Evolutionary conservation across 78 protist genomes (phyloP), one percentile per base, ranked within the genome.

Genomic region (Diacronema lutheri): DNA sequence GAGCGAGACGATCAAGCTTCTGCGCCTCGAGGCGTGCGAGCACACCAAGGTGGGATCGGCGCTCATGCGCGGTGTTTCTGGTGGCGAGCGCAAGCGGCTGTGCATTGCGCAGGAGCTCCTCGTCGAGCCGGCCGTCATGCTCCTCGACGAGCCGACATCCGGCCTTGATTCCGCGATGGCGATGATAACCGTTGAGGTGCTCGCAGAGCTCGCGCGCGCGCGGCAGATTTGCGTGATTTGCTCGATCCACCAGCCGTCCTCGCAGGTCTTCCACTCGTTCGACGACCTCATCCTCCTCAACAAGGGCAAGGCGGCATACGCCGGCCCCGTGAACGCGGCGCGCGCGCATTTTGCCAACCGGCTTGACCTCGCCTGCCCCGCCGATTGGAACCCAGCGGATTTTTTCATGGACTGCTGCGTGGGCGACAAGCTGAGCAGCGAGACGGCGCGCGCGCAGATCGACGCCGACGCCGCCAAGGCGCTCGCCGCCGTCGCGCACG

Each of bases 191-290:
- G 58, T 87, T 57, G 13, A 29, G 16, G 20, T 44, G 35, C 62
- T 87, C 57, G 0, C 3, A 23, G 1, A 23, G 29, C 14, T 87
- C 14, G 29, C 76, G 41, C 31, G 10, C 37, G 60, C 0, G 31
- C 65, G 83, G 12, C 35, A 65, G 31, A 0, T 35, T 29, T 35
- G 82, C 37, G 26, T 90, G 60, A 44, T 90, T 14, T 6, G 40
- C 19, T 31, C 86, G 41, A 90, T 90, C 65, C 92, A 90, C 40
- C 92, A 90, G 90, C 92, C 92, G 14, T 13, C 60, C 60, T 50
- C 69, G n/a, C 13, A 80, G 60, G 25, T 90, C 69, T 90, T 20
- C n/a, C 23, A 4, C 12, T 0, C 41, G 20, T 88, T 90, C 41
- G 89, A 90, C 50, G 1, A 44, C 13, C 71, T 90, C 33, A 23